These are phyloP conservation scores for Geoglossum cookeanum DNA, from an alignment of 2,329 filamentous ascomycete genomes.

Conservation along the genomic window DNA sequence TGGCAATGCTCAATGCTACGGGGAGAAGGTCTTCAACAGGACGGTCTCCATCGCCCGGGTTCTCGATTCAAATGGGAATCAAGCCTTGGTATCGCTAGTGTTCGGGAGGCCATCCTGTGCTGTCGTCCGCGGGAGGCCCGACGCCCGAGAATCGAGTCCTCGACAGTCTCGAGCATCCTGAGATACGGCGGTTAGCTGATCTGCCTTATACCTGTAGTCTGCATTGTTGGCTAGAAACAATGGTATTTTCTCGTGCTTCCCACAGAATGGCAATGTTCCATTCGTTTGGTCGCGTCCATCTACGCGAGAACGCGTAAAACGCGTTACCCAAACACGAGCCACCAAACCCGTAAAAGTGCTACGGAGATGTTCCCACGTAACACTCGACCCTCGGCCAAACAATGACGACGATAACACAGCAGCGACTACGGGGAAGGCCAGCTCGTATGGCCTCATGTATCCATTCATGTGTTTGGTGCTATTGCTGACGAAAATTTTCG, in stretches of 20 bases:
- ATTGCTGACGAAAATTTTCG: slow-evolving; percentile 7
- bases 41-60: neutral
- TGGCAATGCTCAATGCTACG: neutral
- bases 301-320: neutral
- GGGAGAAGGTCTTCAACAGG: neutral
- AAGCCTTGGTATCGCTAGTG: neutral
- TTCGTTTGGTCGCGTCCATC: neutral
- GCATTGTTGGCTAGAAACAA: too few species aligned
- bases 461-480: slow-evolving; percentile 3
- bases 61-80: neutral
- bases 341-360: neutral
- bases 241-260: too few species aligned
- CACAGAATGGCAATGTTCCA: too few species aligned
- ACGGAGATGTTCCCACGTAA: neutral
- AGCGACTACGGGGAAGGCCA: slow-evolving; percentile 41
- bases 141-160: too few species aligned
- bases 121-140: neutral
- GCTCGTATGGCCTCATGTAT: slow-evolving; percentile 25
- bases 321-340: neutral
- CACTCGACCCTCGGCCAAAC: slow-evolving; percentile 4
- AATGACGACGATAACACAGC: slow-evolving; percentile 18
- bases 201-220: too few species aligned
- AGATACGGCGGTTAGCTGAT: too few species aligned
- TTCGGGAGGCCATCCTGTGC: neutral
- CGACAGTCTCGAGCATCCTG: too few species aligned